Evolutionary conservation across 2,329 filamentous ascomycete genomes (phyloP), one percentile per base, ranked within the genome.

Genomic region (Aspergillus niger): DNA sequence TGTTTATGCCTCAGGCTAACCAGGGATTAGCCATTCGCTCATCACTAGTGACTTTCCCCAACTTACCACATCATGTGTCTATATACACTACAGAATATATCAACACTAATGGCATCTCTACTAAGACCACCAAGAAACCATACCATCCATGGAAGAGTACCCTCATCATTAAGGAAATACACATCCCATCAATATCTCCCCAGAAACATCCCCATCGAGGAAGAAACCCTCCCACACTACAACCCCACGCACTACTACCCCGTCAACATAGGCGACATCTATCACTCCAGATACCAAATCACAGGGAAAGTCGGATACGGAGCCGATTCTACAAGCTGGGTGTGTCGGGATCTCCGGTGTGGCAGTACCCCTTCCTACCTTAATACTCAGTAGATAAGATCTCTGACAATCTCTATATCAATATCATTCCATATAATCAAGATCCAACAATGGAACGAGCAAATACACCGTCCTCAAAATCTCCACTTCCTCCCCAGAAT

Each of bases 321-420:
- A 13, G 72, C 70, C n/a, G 76, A 74, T 26, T 80, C 77, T 1
- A 81, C 78, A 0, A 75, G 77, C 8, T 80, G 78, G 77, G 72
- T 81, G 15, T 77, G 76, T n/a, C 71, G 67, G 30, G 76, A 80
- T 63, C 65, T 77, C 10, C 65, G 68, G 72, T 72, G 58, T 41
- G 53, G 53, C 41, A 15, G 2, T 22, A 41, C 11, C 20, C 57
- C 49, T 30, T 54, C 62, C 62, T 8, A 26, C 47, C 20, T 32
- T 32, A 11, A 26, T 13, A 32, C n/a, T 28, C 30, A 49, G 17
- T 32, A 32, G 4, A 13, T 11, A 53, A n/a, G 24, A 39, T 13
- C 38, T 32, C 51, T 53, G n/a, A 55, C 44, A 2, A 54, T 20
- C 43, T 30, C 28, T 30, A 30, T 8, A 49, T 32, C 4, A 62